Evolutionary conservation across 441 rosid species (phyloP), one percentile per base, ranked within the genome.

Genomic region (Gossypium davidsonii): DNA sequence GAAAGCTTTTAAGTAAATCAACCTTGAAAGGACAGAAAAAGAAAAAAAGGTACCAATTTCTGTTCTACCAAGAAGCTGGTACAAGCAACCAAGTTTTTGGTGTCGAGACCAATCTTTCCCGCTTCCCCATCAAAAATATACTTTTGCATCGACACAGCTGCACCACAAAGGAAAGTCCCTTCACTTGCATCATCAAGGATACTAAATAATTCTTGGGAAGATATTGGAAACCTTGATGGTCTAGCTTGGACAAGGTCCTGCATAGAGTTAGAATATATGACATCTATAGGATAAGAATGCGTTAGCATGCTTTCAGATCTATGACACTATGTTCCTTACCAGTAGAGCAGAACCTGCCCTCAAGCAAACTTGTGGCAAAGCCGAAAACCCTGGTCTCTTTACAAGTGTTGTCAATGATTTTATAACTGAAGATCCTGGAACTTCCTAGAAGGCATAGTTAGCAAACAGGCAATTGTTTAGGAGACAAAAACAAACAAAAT

Each of bases 111-210:
- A 82, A 80, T 86, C 84, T 88, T 93, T 51, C 86, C 95, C 57
- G 85, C 88, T 82, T 89, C 99, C 57, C 97, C 94, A 65, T 93
- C 92, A 80, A 95, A 95, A 62, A 95, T 83, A 84, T 86, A 95
- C 73, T 83, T 95, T 85, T 93, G 97, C 85, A 95, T 84, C 77
- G 86, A 84, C 12, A 76, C 80, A 67, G 94, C 92, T 65, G 89
- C 76, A 70, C 90, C 93, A 78, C 82, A 81, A 55, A 95, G 82
- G 80, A 95, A 95, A 60, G 94, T 93, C 65, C 80, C 89, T 81
- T 95, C 99, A 80, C 99, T 95, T 77, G 98, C 99, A 79, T 95
- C 93, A 73, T 95, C 99, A 69, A 95, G 97, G 76, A 91, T 83
- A 76, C 85, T 76, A 77, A 95, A 93, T 48, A 95, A 85, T 74